Evolutionary conservation across 2,329 filamentous ascomycete genomes (phyloP).

Genomic region (Hirsutella minnesotensis): DNA sequence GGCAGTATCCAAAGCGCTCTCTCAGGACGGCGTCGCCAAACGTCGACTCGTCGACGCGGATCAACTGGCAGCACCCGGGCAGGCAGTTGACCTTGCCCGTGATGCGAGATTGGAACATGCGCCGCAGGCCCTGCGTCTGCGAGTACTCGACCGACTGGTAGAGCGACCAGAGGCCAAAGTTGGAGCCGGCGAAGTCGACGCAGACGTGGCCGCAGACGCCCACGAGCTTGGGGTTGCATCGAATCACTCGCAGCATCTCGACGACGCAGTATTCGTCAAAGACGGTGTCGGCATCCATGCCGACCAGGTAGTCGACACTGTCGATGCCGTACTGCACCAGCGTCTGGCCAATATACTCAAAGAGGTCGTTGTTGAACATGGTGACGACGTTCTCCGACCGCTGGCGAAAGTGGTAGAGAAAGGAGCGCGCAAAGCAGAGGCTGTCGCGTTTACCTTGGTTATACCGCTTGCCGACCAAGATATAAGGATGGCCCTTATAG

Average conservation of each 20-base stretch:
- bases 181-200: conserved; percentile 29
- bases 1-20: conserved; percentile 34
- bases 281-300: conserved; percentile 37
- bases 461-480: conserved; percentile 35
- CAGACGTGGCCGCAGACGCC: conserved; percentile 37
- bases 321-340: conserved; percentile 25
- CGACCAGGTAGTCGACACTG: conserved; percentile 28
- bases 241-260: conserved; percentile 30
- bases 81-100: conserved; percentile 38
- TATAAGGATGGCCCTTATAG: conserved; percentile 33
- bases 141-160: conserved; percentile 37
- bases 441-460: conserved; percentile 39
- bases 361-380: conserved; percentile 33
- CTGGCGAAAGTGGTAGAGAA: conserved; percentile 34
- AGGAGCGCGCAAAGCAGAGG: conserved; percentile 34
- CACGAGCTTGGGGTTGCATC: conserved; percentile 28
- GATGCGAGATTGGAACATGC: conserved; percentile 35
- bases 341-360: conserved; percentile 25
- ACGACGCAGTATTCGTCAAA: conserved; percentile 32
- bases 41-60: conserved; percentile 35
- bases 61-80: conserved; percentile 36
- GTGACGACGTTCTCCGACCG: conserved; percentile 28
- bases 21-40: conserved; percentile 33
- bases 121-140: conserved; percentile 32
- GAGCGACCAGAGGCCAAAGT: conserved; percentile 32